Evolutionary conservation across 768 basidiomycete genomes (phyloP), one percentile per base, ranked within the genome.

Genomic region (Chalciporus piperatus): DNA sequence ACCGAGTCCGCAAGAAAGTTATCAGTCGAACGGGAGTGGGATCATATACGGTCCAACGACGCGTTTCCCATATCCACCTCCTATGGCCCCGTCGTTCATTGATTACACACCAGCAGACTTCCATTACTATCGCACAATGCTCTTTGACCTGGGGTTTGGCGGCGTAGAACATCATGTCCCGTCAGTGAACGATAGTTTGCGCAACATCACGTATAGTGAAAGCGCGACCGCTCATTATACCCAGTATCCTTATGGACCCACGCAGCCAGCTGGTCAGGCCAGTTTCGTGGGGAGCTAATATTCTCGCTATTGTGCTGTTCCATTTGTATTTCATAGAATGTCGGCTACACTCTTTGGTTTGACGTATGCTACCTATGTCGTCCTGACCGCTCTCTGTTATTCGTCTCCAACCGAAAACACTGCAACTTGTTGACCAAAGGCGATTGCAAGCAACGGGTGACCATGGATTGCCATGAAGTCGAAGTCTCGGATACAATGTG

Each of bases 51-150:
- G 47, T 39, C 25, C 54, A 11, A 44, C 55, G 7, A 30, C 48
- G 33, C 59, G 61, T n/a, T 17, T 59, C 28, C 17, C 58, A 33
- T 59, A 61, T 54, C 44, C 57, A 42, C 52, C 52, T 25, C 72
- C 72, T 32, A 72, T 77, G 44, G 75, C 76, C 6, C 54, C 60
- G 25, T 46, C 52, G 7, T 41, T 67, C 23, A 42, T 51, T 13
- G 51, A 27, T 11, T 66, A 67, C 39, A 67, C 66, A 20, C 12
- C 83, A 56, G 73, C 76, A n/a, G 87, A 90, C 63, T 78, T 78
- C 11, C 74, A 80, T 48, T 90, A 90, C 66, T 88, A 82, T 76
- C 80, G 81, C 57, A 81, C 80, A 52, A 89, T 90, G 85, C 81
- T 87, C 57, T 69, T 83, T 41, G 86, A 89, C 57, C 77, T 88